Evolutionary conservation across 805 yeast genomes (phyloP).

Genomic region (Teunomyces gatunensis): DNA sequence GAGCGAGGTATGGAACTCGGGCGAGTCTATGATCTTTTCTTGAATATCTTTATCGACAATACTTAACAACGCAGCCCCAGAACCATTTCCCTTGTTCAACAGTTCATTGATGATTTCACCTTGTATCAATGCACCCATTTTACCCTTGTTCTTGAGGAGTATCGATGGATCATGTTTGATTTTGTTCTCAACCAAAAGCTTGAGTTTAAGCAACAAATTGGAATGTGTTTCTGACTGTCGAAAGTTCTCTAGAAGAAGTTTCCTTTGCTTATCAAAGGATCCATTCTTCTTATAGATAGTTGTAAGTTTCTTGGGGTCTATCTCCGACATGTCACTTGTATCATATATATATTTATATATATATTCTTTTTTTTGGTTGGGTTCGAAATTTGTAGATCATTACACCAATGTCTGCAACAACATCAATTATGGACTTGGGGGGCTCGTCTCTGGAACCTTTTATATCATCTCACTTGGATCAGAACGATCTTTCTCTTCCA

Average conservation of each 20-base stretch:
- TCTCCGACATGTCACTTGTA: slow-evolving; percentile 2
- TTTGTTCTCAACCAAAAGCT: slow-evolving; percentile 44
- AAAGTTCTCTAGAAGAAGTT: slow-evolving; percentile 42
- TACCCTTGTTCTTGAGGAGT: slow-evolving; percentile 48
- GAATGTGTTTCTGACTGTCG: slow-evolving; percentile 38
- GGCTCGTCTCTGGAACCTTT: neutral
- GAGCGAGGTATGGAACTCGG: slow-evolving; percentile 34
- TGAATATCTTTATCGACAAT: slow-evolving; percentile 45
- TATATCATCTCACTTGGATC: neutral
- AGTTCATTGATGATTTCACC: slow-evolving; percentile 43
- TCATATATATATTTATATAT: neutral
- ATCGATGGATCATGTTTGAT: slow-evolving; percentile 48
- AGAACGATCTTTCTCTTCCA: neutral
- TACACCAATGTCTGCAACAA: neutral
- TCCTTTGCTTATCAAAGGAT: slow-evolving; percentile 45
- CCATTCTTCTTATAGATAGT: slow-evolving; percentile 48
- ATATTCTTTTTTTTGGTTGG: neutral
- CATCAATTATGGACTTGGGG: neutral
- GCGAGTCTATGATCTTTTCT: slow-evolving; percentile 42
- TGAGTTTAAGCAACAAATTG: slow-evolving; percentile 38
- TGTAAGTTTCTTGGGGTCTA: slow-evolving; percentile 39
- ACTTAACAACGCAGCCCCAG: slow-evolving; percentile 24
- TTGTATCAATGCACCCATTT: slow-evolving; percentile 50
- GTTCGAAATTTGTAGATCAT: neutral
- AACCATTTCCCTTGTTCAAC: slow-evolving; percentile 10